These are phyloP conservation scores for Nicotiana benthamiana DNA, from an alignment of 257 asterid species.

Conservation along the genomic window DNA sequence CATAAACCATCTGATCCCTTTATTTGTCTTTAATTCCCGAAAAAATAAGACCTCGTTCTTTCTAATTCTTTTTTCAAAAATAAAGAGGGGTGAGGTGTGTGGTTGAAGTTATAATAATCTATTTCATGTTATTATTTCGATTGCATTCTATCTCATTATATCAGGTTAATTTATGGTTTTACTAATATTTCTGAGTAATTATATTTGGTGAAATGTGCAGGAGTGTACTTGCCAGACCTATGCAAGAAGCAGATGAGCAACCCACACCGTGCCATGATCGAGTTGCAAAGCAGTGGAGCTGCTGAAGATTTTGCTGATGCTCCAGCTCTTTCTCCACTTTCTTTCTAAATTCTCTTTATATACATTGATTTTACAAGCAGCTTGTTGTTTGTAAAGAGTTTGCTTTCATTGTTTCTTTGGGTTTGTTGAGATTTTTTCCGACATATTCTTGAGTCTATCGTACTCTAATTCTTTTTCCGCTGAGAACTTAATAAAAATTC, in stretches of 20 bases:
- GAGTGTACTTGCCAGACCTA: constrained; percentile 12
- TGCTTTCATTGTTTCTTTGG: not conserved
- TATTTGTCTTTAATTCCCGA: too few relatives aligned
- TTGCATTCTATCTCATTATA: not conserved
- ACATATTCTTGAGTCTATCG: not conserved
- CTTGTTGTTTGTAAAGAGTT: not conserved
- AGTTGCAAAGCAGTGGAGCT: constrained; percentile 11
- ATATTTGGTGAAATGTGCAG: not conserved
- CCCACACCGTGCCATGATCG: constrained; percentile 9
- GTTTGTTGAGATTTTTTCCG: not conserved
- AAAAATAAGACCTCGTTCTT: too few relatives aligned
- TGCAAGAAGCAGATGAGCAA: constrained; percentile 11
- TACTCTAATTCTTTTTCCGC: not conserved
- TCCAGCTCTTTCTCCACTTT: constrained; percentile 30
- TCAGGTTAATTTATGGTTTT: not conserved
- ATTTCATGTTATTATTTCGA: not conserved
- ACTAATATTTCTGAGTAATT: not conserved
- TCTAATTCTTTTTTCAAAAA: too few relatives aligned
- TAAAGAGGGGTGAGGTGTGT: too few relatives aligned
- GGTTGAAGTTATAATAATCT: too few relatives aligned
- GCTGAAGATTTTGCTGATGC: constrained; percentile 11
- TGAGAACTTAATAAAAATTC: not conserved
- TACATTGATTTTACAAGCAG: not conserved
- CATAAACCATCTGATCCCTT: too few relatives aligned
- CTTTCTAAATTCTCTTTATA: constrained; percentile 5